These are phyloP conservation scores for Rhizoclosmatium globosum DNA, from an alignment of 192 early-diverging fungal species.

Conservation along the genomic window DNA sequence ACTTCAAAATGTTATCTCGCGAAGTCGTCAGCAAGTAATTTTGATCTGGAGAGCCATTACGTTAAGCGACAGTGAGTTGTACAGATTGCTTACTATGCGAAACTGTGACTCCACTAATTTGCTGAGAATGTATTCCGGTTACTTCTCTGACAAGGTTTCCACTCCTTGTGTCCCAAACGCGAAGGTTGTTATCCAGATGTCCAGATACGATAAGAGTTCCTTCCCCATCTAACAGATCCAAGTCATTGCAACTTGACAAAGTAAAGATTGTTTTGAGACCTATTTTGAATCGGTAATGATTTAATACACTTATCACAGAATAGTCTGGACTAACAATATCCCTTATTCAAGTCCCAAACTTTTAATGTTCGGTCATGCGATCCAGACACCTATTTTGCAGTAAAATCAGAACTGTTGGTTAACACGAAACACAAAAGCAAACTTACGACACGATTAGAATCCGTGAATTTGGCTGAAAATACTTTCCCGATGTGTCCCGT, in stretches of 20 bases:
- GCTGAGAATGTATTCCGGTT: conserved; percentile 84
- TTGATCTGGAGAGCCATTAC: conserved; percentile 54
- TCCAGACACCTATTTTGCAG: conserved; percentile 71
- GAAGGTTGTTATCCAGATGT: conserved; percentile 92
- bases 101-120: conserved; percentile 86
- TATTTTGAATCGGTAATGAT: conserved; percentile 36
- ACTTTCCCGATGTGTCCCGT: conserved; percentile 97
- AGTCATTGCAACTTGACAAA: conserved; percentile 93
- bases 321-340: conserved; percentile 72
- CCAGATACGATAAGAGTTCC: conserved; percentile 87
- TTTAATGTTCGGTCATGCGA: conserved; percentile 96
- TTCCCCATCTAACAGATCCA: conserved; percentile 78
- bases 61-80: not conserved
- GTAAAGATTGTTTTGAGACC: conserved; percentile 89
- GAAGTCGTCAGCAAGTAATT: conserved; percentile 89
- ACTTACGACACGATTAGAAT: conserved; percentile 76
- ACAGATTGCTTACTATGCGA: conserved; percentile 62
- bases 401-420: not conserved
- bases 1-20: conserved; percentile 88
- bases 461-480: conserved; percentile 85
- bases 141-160: conserved; percentile 86
- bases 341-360: conserved; percentile 92
- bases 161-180: conserved; percentile 88
- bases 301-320: not conserved
- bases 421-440: not conserved